Conservation (phyloP, 192 early-diverging fungal genomes). For the Coemansia sp. region DNA sequence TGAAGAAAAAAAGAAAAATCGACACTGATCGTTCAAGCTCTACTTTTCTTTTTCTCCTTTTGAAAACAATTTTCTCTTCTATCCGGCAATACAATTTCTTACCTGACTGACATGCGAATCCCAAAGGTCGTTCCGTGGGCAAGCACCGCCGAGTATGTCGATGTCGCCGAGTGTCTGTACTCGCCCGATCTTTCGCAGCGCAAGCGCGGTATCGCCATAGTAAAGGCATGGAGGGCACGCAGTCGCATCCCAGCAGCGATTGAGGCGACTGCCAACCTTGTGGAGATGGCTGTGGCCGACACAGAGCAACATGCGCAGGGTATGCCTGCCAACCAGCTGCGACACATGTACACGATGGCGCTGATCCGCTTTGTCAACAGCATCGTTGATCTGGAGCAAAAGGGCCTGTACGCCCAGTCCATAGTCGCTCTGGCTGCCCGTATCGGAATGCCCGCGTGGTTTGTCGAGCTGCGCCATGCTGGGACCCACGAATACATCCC, state of each 20-base stretch:
- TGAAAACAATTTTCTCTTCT: neutral
- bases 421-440: slow-evolving; percentile 53
- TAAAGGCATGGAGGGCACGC: slow-evolving; percentile 52
- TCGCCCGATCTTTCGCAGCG: slow-evolving; percentile 30
- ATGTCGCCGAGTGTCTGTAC: slow-evolving; percentile 34
- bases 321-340: slow-evolving; percentile 8
- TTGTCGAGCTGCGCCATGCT: slow-evolving; percentile 69
- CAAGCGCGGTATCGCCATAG: slow-evolving; percentile 39
- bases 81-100: too few species aligned
- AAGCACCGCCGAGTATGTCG: slow-evolving; percentile 49
- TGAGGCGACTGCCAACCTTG: slow-evolving; percentile 48
- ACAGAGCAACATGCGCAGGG: neutral
- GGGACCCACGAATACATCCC: slow-evolving; percentile 66
- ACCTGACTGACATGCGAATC: too few species aligned
- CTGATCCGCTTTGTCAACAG: slow-evolving; percentile 63
- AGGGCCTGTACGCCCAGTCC: slow-evolving; percentile 57
- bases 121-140: slow-evolving; percentile 53
- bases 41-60: neutral
- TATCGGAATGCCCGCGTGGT: slow-evolving; percentile 63
- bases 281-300: slow-evolving; percentile 34
- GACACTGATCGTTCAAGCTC: neutral
- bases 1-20: neutral
- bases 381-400: slow-evolving; percentile 61
- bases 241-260: slow-evolving; percentile 43
- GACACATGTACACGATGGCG: slow-evolving; percentile 49